Conservation (phyloP, 352 stramenopile genomes). For the Thalassiosira hispida region DNA sequence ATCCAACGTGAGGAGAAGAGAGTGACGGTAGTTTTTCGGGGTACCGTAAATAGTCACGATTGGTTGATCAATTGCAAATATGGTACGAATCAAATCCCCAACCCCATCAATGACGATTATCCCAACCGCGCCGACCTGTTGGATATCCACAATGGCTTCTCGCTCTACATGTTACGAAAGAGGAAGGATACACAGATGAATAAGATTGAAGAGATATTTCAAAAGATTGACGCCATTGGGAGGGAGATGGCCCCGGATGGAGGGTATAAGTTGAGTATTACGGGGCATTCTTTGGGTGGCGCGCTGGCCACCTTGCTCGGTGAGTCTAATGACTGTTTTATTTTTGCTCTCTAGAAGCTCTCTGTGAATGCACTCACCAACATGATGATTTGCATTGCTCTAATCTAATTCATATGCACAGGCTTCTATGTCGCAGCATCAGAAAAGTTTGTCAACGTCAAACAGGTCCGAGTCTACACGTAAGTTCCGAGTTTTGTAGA, state of each 20-base stretch:
- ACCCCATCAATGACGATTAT: conserved; percentile 35
- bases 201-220: conserved; percentile 45
- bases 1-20: background rate
- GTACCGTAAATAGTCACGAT: conserved; percentile 17
- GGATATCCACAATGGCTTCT: background rate
- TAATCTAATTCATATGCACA: too few relatives aligned
- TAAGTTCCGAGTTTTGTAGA: too few relatives aligned
- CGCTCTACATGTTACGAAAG: background rate
- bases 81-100: conserved; percentile 23
- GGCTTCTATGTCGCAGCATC: too few relatives aligned
- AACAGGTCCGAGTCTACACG: too few relatives aligned
- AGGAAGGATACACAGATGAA: conserved; percentile 26
- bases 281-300: conserved; percentile 33
- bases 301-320: conserved; percentile 20
- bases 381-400: too few relatives aligned
- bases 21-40: conserved; percentile 34
- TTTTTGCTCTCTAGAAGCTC: too few relatives aligned
- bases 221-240: conserved; percentile 31
- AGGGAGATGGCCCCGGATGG: conserved; percentile 32
- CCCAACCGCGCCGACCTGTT: background rate
- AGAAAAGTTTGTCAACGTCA: too few relatives aligned
- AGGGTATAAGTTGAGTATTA: conserved; percentile 38
- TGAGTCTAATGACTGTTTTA: too few relatives aligned
- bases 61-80: conserved; percentile 26
- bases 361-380: too few relatives aligned